A percentile compares a stretch with the other conserved stretches of the same genome.
These are phyloP conservation scores for Kuraishia ogatae DNA, from an alignment of 805 yeast genomes.

Conservation along the genomic window DNA sequence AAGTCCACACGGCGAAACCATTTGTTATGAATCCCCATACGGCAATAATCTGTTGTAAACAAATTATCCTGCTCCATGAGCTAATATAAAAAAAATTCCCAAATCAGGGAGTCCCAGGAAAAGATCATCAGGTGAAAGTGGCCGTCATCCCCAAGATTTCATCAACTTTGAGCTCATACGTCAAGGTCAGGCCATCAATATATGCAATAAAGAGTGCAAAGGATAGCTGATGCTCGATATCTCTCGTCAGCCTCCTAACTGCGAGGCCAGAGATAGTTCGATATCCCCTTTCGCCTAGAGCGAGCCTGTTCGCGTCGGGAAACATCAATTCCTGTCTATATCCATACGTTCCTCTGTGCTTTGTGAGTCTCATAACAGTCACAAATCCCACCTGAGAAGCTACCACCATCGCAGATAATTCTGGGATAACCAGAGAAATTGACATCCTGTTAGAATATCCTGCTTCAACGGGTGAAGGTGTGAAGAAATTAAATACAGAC, in stretches of 20 bases:
- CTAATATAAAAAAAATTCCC: too few relatives aligned
- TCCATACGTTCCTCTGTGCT: conserved; percentile 29
- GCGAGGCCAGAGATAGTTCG: conserved; percentile 17
- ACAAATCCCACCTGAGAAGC: conserved; percentile 37
- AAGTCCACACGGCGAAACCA: too few relatives aligned
- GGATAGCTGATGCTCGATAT: conserved; percentile 4
- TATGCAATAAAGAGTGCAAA: conserved; percentile 14
- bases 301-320: conserved; percentile 17
- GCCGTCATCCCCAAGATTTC: not conserved
- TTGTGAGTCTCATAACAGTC: conserved; percentile 31
- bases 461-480: conserved; percentile 27
- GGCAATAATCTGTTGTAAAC: too few relatives aligned
- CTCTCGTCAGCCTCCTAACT: conserved; percentile 4
- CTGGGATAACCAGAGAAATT: conserved; percentile 25
- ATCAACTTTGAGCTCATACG: conserved; percentile 11
- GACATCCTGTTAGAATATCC: conserved; percentile 19
- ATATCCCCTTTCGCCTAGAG: conserved; percentile 11
- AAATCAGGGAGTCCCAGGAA: too few relatives aligned
- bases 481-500: conserved; percentile 28
- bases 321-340: conserved; percentile 36
- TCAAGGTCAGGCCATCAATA: conserved; percentile 17
- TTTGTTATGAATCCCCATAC: too few relatives aligned
- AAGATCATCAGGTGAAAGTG: not conserved
- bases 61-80: too few relatives aligned
- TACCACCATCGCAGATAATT: conserved; percentile 28